Evolutionary conservation across 495 filamentous ascomycete species (phyloP), one percentile per base, ranked within the genome.

Genomic region (Lophium mytilinum): DNA sequence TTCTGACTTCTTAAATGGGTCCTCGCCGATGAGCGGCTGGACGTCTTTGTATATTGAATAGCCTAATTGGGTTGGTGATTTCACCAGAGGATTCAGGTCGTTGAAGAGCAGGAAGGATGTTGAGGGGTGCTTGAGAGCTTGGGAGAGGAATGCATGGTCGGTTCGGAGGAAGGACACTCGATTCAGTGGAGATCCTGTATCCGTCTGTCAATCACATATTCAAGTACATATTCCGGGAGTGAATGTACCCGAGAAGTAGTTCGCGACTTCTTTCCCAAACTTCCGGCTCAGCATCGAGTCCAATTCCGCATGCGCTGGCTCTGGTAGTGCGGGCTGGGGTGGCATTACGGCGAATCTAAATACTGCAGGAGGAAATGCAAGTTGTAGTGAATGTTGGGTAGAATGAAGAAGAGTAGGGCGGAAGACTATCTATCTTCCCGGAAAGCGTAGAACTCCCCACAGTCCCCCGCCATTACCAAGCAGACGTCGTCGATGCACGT

Each of bases 261-360:
- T 97, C 62, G 86, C 83, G 11, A 89, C 83, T 74, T 97, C 93
- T 62, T 78, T 84, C 64, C 93, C 93, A 71, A 95, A 96, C 57
- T 87, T 93, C 47, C 84, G 79, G 42, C 85, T 82, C 62, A 98
- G 75, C 83, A 91, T 90, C 7, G 87, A 89, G 75, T 91, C 83
- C 65, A 87, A 79, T 66, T 85, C 79, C 57, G 74, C 72, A 64
- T 83, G 78, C 9, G 78, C 79, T 48, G 83, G 81, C 47, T 74
- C 73, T 4, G 83, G 83, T 24, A 73, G 68, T 19, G 58, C 66
- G 18, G 73, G 73, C 9, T 58, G 55, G 14, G 49, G 46, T 33
- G 62, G 35, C 62, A 61, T 64, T 50, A 17, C 42, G 35, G 36
- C 51, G n/a, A 41, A 6, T 17, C 35, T 19, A 17, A 18, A n/a